Base-by-base conservation (phyloP, 2,329 filamentous ascomycete species). In the Ampelomyces quisqualis region DNA sequence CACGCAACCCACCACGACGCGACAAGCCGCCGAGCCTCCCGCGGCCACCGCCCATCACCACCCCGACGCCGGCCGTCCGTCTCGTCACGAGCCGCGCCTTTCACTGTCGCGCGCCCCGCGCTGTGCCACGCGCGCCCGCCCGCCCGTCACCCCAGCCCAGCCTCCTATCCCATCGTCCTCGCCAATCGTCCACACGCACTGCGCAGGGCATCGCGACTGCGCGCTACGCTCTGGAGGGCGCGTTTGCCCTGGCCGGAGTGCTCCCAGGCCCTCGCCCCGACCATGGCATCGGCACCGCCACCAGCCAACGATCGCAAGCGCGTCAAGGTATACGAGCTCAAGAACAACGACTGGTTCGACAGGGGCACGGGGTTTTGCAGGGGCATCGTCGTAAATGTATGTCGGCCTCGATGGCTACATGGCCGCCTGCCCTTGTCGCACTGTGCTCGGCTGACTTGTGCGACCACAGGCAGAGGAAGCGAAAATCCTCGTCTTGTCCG, bases 311-410 rank as follows among this genome's bases (percentile, higher is more conserved):
- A 76, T 61, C 72, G 72, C 63, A 77, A 75, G 65, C 74, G 93
- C 78, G 93, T 97, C 72, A 98, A 98, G 78, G 93, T 98, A 68
- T 98, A 98, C 72, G 93, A 97, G 76, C 80, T 98, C 62, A 89
- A 88, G 70, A 90, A 95, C 73, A 95, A 95, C 78, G 93, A 97
- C 81, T 98, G 93, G 93, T 96, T 91, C 68, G 93, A 98, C 73
- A 81, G 91, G 63, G 93, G 93, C 52, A 98, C 93, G 33, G 93
- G 93, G 49, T 96, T 96, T 70, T 97, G 93, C 70, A 88, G 82
- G 45, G 90, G 90, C 33, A 79, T 83, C 52, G 80, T 86, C 52
- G 73, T 84, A 51, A 79, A 83, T 68, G 87, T 93, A 80, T 69
- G 86, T 69, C 15, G 20, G 31, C 14, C 40, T 23, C 48, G 35